Base-by-base conservation (phyloP, 2,329 filamentous ascomycete genomes). In the Leptosphaerulina australis region DNA sequence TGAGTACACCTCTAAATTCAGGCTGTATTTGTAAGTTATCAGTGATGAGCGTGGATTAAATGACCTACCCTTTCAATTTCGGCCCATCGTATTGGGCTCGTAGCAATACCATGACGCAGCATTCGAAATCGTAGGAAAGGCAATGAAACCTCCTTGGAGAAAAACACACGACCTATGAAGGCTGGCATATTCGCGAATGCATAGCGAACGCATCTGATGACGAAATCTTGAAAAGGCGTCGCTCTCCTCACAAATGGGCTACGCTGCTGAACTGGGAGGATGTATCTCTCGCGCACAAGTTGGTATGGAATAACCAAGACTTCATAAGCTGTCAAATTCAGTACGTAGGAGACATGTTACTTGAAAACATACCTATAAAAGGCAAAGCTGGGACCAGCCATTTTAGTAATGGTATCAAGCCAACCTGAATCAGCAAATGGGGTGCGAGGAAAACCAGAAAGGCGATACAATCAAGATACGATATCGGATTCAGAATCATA, bases 91-190 rank as follows among this genome's bases (percentile, higher is more conserved):
- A 88, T 78, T 0, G 86, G 86, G 20, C 78, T 83, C 37, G 74
- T 79, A 20, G 85, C 50, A 66, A 85, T 82, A 18, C 89, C 88
- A 72, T 91, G 86, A 17, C 88, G 80, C 37, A 91, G 70, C 83
- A 92, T 85, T 26, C 90, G 84, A 73, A 89, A 94, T 39, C 81
- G 78, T 50, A 92, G 70, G 68, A 93, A 93, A 0, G 89, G 88
- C 39, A 90, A 68, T 1, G 87, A 82, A 8, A 94, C 88, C 24
- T 76, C 70, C 73, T 87, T 90, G 5, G 85, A 87, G 69, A 94
- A 90, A 77, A 94, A 93, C 12, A 92, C 85, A 29, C 86, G 81
- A 4, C 86, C 86, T 20, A 93, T 81, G 25, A 76, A 78, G 7
- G 87, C 80, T 2, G 87, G 86, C 56, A 93, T 83, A 54, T 83